Evolutionary conservation across 1,139 yeast species (phyloP).

Genomic region (Debaryomyces nepalensis): DNA sequence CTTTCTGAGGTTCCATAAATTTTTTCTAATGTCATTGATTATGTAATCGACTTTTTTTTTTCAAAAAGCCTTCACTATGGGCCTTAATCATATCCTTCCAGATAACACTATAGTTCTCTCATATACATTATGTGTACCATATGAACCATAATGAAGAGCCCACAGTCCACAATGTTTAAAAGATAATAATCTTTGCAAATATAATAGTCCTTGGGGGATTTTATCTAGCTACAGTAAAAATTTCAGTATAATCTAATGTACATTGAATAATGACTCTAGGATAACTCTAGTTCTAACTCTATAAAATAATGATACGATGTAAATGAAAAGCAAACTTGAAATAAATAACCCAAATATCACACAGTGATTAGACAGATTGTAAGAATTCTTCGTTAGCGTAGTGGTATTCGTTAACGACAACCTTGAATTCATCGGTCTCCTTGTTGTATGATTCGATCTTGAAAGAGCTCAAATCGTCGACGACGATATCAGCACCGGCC

Average conservation of each 20-base stretch:
- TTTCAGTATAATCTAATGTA: constrained; percentile 13
- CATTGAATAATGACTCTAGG: constrained; percentile 11
- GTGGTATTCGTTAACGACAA: constrained; percentile 48
- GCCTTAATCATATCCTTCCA: not conserved
- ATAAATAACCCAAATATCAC: constrained; percentile 8
- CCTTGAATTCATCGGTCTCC: constrained; percentile 53
- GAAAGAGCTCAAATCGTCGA: constrained; percentile 64
- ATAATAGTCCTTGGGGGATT: too few species aligned
- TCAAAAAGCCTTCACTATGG: not conserved
- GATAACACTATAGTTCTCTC: too few species aligned
- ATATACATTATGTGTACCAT: too few species aligned
- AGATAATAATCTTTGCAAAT: too few species aligned
- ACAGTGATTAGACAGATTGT: constrained; percentile 26
- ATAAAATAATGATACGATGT: constrained; percentile 8
- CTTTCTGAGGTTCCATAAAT: constrained; percentile 11
- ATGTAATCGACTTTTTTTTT: constrained; percentile 4
- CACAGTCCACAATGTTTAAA: too few species aligned
- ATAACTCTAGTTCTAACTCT: constrained; percentile 6
- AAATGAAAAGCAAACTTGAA: constrained; percentile 9
- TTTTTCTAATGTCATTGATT: constrained; percentile 12
- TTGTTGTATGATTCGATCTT: constrained; percentile 48
- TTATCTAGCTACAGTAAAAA: constrained; percentile 1
- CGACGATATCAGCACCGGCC: constrained; percentile 82
- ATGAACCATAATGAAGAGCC: too few species aligned
- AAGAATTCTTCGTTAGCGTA: constrained; percentile 52